Evolutionary conservation across 345 rosid species (phyloP), one percentile per base, ranked within the genome.

Genomic region (Clausena lansium): DNA sequence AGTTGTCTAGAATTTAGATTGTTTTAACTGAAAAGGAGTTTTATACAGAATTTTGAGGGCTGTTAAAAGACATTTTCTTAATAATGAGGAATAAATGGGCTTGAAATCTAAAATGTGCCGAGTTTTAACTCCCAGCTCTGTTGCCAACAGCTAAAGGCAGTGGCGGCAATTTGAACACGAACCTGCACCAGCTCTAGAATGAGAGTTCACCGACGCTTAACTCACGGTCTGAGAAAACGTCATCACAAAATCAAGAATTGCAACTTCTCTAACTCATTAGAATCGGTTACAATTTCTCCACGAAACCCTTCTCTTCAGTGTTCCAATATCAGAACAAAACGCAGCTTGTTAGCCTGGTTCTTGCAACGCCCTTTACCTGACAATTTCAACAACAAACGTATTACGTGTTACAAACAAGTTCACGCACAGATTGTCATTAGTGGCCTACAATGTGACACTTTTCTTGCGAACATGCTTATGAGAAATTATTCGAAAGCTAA

Each of bases 391-490:
- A 15, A 4, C 17, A 0, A 19, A 25, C 70, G 77, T 61, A 30
- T 78, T 57, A 69, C 63, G 17, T 71, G 67, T 57, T 73, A 57
- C 55, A 82, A 82, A 75, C 87, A 79, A 76, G 82, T 84, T 57
- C 96, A 88, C 67, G 88, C 87, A 33, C 91, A 85, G 66, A 47
- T 88, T 25, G 5, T 86, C 2, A 85, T 87, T 11, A 87, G 77
- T 1, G 92, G 91, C 0, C 75, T 87, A 9, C 85, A 33, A 0
- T 81, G 78, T 9, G 89, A 93, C 64, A 77, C 84, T 65, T 88
- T 80, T 71, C 79, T 93, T 4, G 67, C 76, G 67, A 91, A 93
- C 75, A 35, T 89, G 71, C 77, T 93, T 50, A 58, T 91, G 15
- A 80, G 67, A 6, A 19, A 20, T 1, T 90, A 84, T 27, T 80